Evolutionary conservation across 805 yeast species (phyloP).

Genomic region (Wickerhamomyces hampshirensis): DNA sequence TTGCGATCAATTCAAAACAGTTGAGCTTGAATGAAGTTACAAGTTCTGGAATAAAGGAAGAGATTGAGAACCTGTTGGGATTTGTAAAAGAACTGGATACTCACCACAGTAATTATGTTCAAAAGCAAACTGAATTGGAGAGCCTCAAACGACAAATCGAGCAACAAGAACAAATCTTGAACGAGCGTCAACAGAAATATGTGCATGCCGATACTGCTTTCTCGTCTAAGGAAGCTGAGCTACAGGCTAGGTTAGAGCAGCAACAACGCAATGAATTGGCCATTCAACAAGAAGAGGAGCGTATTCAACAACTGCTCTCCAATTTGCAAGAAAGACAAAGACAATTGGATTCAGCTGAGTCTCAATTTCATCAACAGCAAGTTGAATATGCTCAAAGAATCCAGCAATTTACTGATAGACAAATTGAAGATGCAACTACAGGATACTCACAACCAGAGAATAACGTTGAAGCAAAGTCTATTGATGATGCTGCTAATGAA

Average conservation of each 20-base stretch:
- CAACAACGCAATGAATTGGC: constrained; percentile 32
- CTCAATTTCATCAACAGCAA: constrained; percentile 34
- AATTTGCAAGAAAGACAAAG: constrained; percentile 32
- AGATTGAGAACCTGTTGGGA: constrained; percentile 29
- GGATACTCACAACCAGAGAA: constrained; percentile 7
- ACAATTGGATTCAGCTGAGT: constrained; percentile 34
- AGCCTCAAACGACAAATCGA: constrained; percentile 27
- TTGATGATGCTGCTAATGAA: constrained; percentile 14
- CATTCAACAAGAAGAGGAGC: constrained; percentile 33
- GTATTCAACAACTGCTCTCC: constrained; percentile 30
- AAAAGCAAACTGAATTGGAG: constrained; percentile 31
- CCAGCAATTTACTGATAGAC: constrained; percentile 35
- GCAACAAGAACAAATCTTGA: constrained; percentile 31
- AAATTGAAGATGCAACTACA: constrained; percentile 30
- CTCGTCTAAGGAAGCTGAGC: constrained; percentile 23
- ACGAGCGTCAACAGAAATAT: constrained; percentile 24
- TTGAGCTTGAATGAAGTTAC: constrained; percentile 57
- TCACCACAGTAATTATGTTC: constrained; percentile 34
- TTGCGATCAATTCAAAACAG: constrained; percentile 66
- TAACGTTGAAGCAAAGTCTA: too few species aligned
- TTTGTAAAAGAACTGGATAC: constrained; percentile 32
- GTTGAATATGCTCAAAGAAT: constrained; percentile 33
- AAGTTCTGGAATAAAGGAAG: constrained; percentile 37
- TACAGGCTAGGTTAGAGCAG: constrained; percentile 28
- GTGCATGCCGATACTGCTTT: constrained; percentile 16